A percentile compares a stretch with the other conserved stretches of the same genome.
phyloP scores from a whole-genome alignment of 2,329 filamentous ascomycete species.

The Penicillium olsonii region DNA sequence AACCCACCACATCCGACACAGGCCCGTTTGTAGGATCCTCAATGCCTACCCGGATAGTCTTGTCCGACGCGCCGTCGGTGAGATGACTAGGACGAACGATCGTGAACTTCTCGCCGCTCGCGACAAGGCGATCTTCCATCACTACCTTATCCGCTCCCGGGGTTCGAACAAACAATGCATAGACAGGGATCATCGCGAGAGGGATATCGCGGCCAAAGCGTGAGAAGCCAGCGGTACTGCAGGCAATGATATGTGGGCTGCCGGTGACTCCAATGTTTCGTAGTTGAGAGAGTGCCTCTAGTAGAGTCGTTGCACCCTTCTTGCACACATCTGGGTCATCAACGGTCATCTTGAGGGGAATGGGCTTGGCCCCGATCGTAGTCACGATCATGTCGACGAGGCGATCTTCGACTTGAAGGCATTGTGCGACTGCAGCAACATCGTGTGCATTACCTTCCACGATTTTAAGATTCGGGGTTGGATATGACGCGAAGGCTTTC shows the following conservation, averaged over 20 bases:
- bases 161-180: conserved; percentile 32
- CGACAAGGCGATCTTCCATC: conserved; percentile 33
- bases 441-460: conserved; percentile 51
- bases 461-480: conserved; percentile 46
- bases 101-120: conserved; percentile 22
- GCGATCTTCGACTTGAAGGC: conserved; percentile 27
- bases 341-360: conserved; percentile 29
- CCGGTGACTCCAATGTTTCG: conserved; percentile 18
- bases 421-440: conserved; percentile 40
- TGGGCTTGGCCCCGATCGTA: conserved; percentile 47
- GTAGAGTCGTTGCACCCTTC: conserved; percentile 30
- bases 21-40: conserved; percentile 33
- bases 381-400: conserved; percentile 48
- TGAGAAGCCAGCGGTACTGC: conserved; percentile 39
- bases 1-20: conserved; percentile 33
- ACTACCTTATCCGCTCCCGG: conserved; percentile 41
- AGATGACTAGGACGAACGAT: conserved; percentile 39
- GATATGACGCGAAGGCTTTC: conserved; percentile 41
- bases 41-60: conserved; percentile 25
- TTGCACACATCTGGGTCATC: conserved; percentile 39
- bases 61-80: conserved; percentile 29
- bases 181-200: conserved; percentile 33
- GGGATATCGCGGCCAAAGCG: conserved; percentile 35
- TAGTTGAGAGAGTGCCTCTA: conserved; percentile 21
- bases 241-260: conserved; percentile 30